Base-by-base conservation (phyloP, 805 yeast species). In the Wickerhamomyces strasburgensis region DNA sequence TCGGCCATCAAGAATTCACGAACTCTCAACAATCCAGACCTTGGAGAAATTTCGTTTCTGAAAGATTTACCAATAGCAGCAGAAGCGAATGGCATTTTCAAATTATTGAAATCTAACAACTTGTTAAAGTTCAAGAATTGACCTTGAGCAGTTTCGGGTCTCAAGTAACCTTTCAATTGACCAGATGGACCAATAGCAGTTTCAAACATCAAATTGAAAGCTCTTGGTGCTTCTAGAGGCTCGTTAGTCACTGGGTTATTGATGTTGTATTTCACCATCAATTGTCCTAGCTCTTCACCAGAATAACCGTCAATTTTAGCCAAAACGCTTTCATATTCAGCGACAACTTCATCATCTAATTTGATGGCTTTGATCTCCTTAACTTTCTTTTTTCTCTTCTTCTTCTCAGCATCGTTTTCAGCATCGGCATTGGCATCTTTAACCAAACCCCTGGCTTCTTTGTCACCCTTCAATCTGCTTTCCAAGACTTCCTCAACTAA, bases 121-220 rank as follows among this genome's bases (percentile, higher is more conserved):
- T 90, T 94, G 71, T 78, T 77, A 69, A 93, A 93, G 74, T 93
- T 93, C 60, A 93, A 73, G 64, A 93, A 93, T 70, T 93, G 98
- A 58, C 99, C 99, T 73, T 93, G 99, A 18, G 99, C 99, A 47
- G 99, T 93, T 71, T 93, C 99, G 44, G 99, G 99, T 67, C 99
- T 81, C 59, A 93, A 68, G 67, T 76, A 93, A 50, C 98, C 98
- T 71, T 85, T 89, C 62, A 89, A 68, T 61, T 82, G 87, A 57
- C 98, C 98, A 37, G 97, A 85, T 44, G 99, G 98, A 38, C 99
- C 99, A 62, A 93, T 94, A 40, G 96, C 96, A 42, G 99, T 93
- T 68, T 90, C 98, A 61, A 93, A 93, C 99, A 93, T 93, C 63
- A 93, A 78, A 71, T 93, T 93, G 78, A 93, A 93, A 64, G 89